Evolutionary conservation across 73 alveolate genomes (phyloP), one percentile per base, ranked within the genome.

Genomic region (Paramecium sonneborni): DNA sequence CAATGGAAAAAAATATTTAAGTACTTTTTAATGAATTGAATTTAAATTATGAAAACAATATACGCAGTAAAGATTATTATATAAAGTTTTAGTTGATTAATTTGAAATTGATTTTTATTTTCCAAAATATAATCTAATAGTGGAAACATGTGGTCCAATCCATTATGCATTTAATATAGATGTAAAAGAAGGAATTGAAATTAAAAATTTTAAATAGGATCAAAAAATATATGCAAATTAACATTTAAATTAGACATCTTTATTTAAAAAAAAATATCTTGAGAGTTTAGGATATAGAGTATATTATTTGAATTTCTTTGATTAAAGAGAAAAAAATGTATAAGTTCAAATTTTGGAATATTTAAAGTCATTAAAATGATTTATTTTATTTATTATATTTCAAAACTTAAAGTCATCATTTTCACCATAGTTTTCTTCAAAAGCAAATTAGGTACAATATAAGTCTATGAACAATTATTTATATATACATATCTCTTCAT

Each of bases 361-460:
- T 5, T 15, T 3, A 12, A 8, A 48, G 24, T 12, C 20, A 5
- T 48, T 48, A 48, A 48, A 5, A 5, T 5, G 5, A 5, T 3
- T 57, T 9, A 6, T 21, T 18, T 5, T 1, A 15, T 7, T 24
- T 57, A 7, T 57, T 24, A 30, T 1, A 62, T 20, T 11, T 62
- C 84, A 62, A 30, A 62, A 30, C 5, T 62, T 10, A 62, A 62
- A 62, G 21, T 30, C 39, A 72, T 72, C 67, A 21, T 23, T 72
- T 12, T 72, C 86, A 23, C 38, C 3, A 69, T 69, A 6, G 24
- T 34, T 24, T 9, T 72, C 57, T 5, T 34, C 30, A 34, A 72
- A 72, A 35, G 55, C 32, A 72, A 35, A 72, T 72, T 72, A 35
- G 12, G 86, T 72, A 72, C 86, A 72, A 72, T 72, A 72, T 18